phyloP scores from a whole-genome alignment of 306 rosid genomes.

The Macrotyloma uniflorum region DNA sequence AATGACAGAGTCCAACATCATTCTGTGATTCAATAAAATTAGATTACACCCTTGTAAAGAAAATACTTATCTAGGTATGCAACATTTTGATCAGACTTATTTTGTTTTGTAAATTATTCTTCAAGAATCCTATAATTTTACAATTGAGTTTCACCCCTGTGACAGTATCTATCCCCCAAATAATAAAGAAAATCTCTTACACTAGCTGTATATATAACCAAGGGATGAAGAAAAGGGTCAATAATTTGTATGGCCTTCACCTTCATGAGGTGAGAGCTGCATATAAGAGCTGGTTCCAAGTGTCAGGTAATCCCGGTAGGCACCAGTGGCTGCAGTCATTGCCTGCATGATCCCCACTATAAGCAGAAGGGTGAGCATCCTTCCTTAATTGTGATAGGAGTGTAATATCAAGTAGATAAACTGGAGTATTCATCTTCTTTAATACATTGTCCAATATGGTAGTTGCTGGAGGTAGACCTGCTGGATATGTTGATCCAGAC shows the following conservation, averaged over 20 bases:
- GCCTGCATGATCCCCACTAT: slow-evolving; percentile 62
- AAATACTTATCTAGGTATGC: slow-evolving; percentile 32
- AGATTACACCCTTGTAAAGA: slow-evolving; percentile 10
- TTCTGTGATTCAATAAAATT: slow-evolving; percentile 28
- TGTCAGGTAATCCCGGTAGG: slow-evolving; percentile 93
- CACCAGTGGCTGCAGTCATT: slow-evolving; percentile 99
- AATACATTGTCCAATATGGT: slow-evolving; percentile 64
- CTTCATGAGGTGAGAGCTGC: slow-evolving; percentile 65
- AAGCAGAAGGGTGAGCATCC: slow-evolving; percentile 90
- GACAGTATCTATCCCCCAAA: slow-evolving; percentile 39
- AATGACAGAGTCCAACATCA: slow-evolving; percentile 19
- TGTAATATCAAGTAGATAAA: slow-evolving; percentile 83
- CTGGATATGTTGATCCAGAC: slow-evolving; percentile 78
- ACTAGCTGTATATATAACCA: slow-evolving; percentile 34
- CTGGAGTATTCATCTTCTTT: slow-evolving; percentile 61
- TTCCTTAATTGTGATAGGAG: slow-evolving; percentile 85
- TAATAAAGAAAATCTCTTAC: slow-evolving; percentile 19
- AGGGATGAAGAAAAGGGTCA: slow-evolving; percentile 33
- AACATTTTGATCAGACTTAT: slow-evolving; percentile 33
- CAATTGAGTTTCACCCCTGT: slow-evolving; percentile 39
- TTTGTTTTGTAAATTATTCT: slow-evolving; percentile 32
- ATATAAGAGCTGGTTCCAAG: slow-evolving; percentile 92
- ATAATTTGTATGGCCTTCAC: slow-evolving; percentile 34
- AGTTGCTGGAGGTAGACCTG: slow-evolving; percentile 77
- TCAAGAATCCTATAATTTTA: slow-evolving; percentile 50